Conservation (phyloP, 208 protist species). For the Trypanosomatidae sp. region DNA sequence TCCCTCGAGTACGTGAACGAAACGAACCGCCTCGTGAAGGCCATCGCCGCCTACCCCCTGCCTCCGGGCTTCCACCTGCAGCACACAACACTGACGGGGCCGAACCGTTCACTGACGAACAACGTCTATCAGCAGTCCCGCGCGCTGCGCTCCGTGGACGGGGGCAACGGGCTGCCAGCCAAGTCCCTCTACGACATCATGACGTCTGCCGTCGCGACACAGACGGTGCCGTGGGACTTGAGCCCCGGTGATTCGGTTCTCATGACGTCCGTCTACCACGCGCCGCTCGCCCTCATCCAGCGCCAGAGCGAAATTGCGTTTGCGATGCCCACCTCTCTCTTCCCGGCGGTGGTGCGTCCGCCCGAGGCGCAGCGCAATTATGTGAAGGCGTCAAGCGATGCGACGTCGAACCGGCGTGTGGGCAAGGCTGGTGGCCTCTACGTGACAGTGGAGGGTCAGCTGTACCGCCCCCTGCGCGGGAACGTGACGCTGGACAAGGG, state of each 20-base stretch:
- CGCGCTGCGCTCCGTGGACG: constrained; percentile 11
- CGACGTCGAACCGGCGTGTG: constrained; percentile 1
- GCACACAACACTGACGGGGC: constrained; percentile 20
- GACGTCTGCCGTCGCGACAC: constrained; percentile 41
- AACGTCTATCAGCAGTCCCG: constrained; percentile 12
- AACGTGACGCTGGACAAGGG: constrained; percentile 37
- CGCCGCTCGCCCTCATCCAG: constrained; percentile 34
- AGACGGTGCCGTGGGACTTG: constrained; percentile 65
- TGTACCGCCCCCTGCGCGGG: constrained; percentile 53
- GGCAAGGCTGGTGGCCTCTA: constrained; percentile 22
- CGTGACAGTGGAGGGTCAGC: constrained; percentile 25
- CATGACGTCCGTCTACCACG: constrained; percentile 54
- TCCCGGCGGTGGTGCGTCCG: constrained; percentile 42
- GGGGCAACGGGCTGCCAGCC: constrained; percentile 16
- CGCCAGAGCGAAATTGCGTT: constrained; percentile 33
- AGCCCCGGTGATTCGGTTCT: constrained; percentile 41
- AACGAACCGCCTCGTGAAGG: constrained; percentile 44
- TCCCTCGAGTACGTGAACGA: constrained; percentile 74
- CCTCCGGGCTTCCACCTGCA: constrained; percentile 58
- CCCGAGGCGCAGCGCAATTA: constrained; percentile 42
- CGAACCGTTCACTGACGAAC: constrained; percentile 6
- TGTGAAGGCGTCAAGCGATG: constrained; percentile 35
- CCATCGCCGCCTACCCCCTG: constrained; percentile 60
- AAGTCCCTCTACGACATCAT: constrained; percentile 25
- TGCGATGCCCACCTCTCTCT: constrained; percentile 47